These are phyloP conservation scores for Ganoderma lucidum DNA, from an alignment of 1,284 basidiomycete genomes.

Conservation along the genomic window DNA sequence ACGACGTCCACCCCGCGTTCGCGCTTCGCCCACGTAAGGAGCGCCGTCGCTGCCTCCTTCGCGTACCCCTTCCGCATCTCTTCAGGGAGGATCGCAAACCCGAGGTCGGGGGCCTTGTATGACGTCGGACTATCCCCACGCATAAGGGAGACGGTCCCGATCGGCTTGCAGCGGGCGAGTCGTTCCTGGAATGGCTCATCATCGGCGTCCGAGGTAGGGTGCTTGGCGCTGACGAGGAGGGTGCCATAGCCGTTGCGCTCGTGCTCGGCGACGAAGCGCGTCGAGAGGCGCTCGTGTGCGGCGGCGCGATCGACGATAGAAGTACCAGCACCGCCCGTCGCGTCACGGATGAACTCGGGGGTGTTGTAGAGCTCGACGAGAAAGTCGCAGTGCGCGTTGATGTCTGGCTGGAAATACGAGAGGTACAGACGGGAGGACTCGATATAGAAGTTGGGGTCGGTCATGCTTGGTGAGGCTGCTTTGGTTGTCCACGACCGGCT, in stretches of 20 bases:
- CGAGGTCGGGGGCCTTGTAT: slow-evolving; percentile 17
- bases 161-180: slow-evolving; percentile 14
- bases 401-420: slow-evolving; percentile 8
- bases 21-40: slow-evolving; percentile 9
- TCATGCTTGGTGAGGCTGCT: neutral
- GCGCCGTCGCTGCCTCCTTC: slow-evolving; percentile 11
- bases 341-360: slow-evolving; percentile 15
- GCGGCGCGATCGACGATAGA: slow-evolving; percentile 3
- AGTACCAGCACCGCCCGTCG: neutral
- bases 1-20: slow-evolving; percentile 12
- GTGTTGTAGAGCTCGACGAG: slow-evolving; percentile 20
- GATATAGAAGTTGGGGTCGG: slow-evolving; percentile 17
- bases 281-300: slow-evolving; percentile 13
- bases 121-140: slow-evolving; percentile 14
- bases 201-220: neutral
- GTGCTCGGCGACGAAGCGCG: slow-evolving; percentile 6
- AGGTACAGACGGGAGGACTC: slow-evolving; percentile 19
- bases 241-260: slow-evolving; percentile 18
- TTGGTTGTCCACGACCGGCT: neutral
- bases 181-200: slow-evolving; percentile 15
- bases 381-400: slow-evolving; percentile 21
- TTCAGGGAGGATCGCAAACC: slow-evolving; percentile 20
- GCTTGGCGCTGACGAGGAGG: slow-evolving; percentile 18
- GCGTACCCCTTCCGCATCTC: slow-evolving; percentile 23
- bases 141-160: slow-evolving; percentile 21